These are phyloP conservation scores for Flaveria robusta DNA, from an alignment of 129 eudicot genomes.

Conservation along the genomic window DNA sequence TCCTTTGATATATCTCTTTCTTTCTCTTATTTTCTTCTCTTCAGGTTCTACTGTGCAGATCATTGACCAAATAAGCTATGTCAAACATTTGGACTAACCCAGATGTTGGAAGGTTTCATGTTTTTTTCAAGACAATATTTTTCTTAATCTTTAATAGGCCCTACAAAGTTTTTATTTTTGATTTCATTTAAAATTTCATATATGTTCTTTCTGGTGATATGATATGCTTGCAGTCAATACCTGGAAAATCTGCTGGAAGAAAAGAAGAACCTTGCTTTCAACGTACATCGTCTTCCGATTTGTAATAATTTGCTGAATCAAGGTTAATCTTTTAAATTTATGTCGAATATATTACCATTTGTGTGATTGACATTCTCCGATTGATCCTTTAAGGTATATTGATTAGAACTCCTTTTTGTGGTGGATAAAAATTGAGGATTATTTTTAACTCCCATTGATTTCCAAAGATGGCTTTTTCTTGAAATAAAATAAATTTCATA, in stretches of 20 bases:
- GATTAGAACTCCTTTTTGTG: not conserved
- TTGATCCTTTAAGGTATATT: conserved; percentile 5
- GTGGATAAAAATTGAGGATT: conserved; percentile 3
- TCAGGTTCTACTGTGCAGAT: conserved; percentile 20
- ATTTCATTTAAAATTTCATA: conserved; percentile 2
- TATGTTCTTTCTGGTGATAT: conserved; percentile 15
- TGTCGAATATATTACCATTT: conserved; percentile 1
- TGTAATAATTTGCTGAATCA: conserved; percentile 71
- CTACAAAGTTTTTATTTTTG: conserved; percentile 2
- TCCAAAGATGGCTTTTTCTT: not conserved
- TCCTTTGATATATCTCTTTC: conserved; percentile 1
- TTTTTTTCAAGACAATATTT: conserved; percentile 2
- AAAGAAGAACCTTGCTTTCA: conserved; percentile 56
- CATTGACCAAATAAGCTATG: conserved; percentile 39
- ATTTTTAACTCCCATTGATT: not conserved
- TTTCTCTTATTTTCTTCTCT: conserved; percentile 6
- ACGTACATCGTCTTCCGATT: conserved; percentile 58
- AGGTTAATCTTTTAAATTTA: conserved; percentile 39
- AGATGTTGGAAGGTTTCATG: conserved; percentile 57
- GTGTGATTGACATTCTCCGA: not conserved
- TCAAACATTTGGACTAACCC: conserved; percentile 58
- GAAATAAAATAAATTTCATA: conserved; percentile 15
- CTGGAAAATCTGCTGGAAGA: conserved; percentile 68
- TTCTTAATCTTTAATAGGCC: not conserved
- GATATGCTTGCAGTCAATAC: conserved; percentile 51